phyloP scores from a whole-genome alignment of 2,329 filamentous ascomycete genomes.

The Orbilia quercus region DNA sequence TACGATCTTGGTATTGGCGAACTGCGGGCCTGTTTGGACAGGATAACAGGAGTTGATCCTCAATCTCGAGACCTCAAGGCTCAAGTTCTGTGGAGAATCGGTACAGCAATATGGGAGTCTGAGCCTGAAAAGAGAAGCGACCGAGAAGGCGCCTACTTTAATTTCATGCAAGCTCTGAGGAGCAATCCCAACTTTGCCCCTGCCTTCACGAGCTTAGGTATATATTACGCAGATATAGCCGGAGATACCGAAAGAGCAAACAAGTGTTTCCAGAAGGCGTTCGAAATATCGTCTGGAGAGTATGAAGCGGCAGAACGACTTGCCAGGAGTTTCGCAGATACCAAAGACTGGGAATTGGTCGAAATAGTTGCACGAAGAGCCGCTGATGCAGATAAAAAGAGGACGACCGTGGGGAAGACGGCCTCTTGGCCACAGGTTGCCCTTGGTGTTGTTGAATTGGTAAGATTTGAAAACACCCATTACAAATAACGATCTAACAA shows the following conservation, averaged over 20 bases:
- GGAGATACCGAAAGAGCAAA: constrained; percentile 86
- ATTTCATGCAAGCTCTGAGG: constrained; percentile 84
- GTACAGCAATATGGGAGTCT: constrained; percentile 59
- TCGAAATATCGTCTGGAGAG: constrained; percentile 89
- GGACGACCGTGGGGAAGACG: constrained; percentile 87
- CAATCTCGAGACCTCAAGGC: constrained; percentile 78
- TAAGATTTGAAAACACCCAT: constrained; percentile 34
- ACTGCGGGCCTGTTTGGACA: constrained; percentile 75
- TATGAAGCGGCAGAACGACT: constrained; percentile 87
- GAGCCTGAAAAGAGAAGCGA: constrained; percentile 70
- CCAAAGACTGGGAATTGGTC: constrained; percentile 95
- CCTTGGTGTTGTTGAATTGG: constrained; percentile 82
- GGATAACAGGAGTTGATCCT: constrained; percentile 72
- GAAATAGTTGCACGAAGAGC: constrained; percentile 91
- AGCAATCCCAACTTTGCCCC: constrained; percentile 88
- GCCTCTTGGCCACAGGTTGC: constrained; percentile 97
- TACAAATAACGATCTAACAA: constrained; percentile 5
- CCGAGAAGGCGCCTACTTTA: constrained; percentile 82
- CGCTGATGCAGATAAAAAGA: constrained; percentile 92
- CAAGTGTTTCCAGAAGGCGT: constrained; percentile 95
- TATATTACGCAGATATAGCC: constrained; percentile 91
- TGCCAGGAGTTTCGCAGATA: constrained; percentile 84
- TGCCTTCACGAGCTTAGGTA: constrained; percentile 87
- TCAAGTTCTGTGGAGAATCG: constrained; percentile 83
- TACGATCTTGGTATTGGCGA: constrained; percentile 75